Conservation (phyloP, 495 filamentous ascomycete genomes). For the Aspergillus funiculosus region DNA sequence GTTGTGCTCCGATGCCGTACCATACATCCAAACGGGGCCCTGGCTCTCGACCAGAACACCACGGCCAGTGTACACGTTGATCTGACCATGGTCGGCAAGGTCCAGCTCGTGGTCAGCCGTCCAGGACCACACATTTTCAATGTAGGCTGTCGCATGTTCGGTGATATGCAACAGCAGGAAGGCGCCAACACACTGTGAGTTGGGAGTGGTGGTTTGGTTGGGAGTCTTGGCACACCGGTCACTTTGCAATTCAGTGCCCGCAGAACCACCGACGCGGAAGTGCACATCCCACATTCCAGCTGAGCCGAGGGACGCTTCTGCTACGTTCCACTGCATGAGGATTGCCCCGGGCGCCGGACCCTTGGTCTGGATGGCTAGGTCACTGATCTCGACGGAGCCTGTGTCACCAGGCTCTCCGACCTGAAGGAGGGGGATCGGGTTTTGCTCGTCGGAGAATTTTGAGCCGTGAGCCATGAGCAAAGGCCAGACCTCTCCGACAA, state of each 20-base stretch:
- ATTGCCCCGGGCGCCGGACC: constrained; percentile 81
- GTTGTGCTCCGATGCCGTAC: constrained; percentile 80
- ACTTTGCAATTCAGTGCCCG: constrained; percentile 74
- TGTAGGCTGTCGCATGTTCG: constrained; percentile 60
- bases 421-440: constrained; percentile 59
- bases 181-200: constrained; percentile 58
- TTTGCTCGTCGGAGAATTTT: constrained; percentile 62
- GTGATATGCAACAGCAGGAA: constrained; percentile 83
- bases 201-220: constrained; percentile 47
- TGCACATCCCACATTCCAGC: constrained; percentile 90
- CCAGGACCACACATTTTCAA: constrained; percentile 96
- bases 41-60: constrained; percentile 70
- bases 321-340: constrained; percentile 87
- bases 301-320: constrained; percentile 57
- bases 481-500: constrained; percentile 89
- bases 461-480: constrained; percentile 76
- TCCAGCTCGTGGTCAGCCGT: constrained; percentile 92
- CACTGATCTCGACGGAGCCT: constrained; percentile 77
- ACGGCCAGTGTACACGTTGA: constrained; percentile 88
- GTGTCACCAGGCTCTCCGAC: constrained; percentile 73
- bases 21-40: constrained; percentile 59
- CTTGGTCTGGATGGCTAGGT: constrained; percentile 55
- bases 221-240: constrained; percentile 64
- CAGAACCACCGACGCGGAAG: constrained; percentile 73
- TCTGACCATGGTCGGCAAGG: constrained; percentile 65